Evolutionary conservation across 2,329 filamentous ascomycete genomes (phyloP).

Genomic region (Elsinoe ampelina): DNA sequence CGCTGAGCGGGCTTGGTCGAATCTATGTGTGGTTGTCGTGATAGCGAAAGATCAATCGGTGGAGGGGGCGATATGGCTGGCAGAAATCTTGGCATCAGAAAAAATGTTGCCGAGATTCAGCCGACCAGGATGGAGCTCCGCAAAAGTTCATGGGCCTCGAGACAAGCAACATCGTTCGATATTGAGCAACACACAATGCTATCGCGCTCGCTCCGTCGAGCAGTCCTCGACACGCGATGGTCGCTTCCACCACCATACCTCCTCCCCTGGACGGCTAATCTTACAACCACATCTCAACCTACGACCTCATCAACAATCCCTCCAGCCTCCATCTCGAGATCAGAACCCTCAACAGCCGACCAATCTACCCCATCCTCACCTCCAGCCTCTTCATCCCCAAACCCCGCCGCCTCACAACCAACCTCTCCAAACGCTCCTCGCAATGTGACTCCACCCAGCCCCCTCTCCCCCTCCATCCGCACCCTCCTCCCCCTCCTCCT

Average conservation of each 20-base stretch:
- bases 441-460: slow-evolving; percentile 25
- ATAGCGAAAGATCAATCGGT: background rate
- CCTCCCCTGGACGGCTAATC: slow-evolving; percentile 41
- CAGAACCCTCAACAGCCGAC: background rate
- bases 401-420: background rate
- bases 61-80: slow-evolving; percentile 3
- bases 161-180: background rate
- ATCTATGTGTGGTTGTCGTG: background rate
- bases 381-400: background rate
- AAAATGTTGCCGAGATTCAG: slow-evolving; percentile 11
- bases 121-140: slow-evolving; percentile 2
- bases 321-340: slow-evolving; percentile 18
- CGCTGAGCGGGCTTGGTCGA: background rate
- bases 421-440: background rate
- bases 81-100: slow-evolving; percentile 14
- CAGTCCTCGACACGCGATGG: slow-evolving; percentile 51
- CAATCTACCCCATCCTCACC: too few relatives aligned
- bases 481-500: slow-evolving; percentile 61
- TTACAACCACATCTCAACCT: slow-evolving; percentile 34
- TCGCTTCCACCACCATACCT: slow-evolving; percentile 44
- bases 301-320: slow-evolving; percentile 30
- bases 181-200: slow-evolving; percentile 31
- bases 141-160: background rate
- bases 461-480: slow-evolving; percentile 48
- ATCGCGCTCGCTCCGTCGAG: slow-evolving; percentile 51